Base-by-base conservation (phyloP, 176 grass and related monocot species). In the Oryza punctata region DNA sequence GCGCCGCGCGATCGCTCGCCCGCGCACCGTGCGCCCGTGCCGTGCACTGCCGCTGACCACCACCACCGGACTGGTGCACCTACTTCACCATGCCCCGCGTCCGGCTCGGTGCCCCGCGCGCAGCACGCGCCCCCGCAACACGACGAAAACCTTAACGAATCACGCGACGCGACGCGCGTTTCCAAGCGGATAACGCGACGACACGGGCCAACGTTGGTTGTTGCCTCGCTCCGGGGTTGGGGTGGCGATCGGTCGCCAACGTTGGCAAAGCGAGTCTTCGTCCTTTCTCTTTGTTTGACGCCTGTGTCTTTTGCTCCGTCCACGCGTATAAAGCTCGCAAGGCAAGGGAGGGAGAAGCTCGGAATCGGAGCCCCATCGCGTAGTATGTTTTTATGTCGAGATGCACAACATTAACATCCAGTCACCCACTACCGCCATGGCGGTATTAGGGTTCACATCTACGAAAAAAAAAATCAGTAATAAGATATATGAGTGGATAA, bases 281-380 rank as follows among this genome's bases (percentile, higher is more conserved):
- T 14, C 72, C 28, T 37, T 60, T 60, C 43, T 11, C 33, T n/a
- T 18, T 63, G 38, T 61, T 47, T 43, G 2, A 1, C 26, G 37
- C 19, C 27, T 52, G 6, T 32, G 18, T 24, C 33, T 69, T 69
- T 71, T 13, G 2, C 19, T 23, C 57, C 27, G 41, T 49, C 64
- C 67, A 85, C 18, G 75, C 54, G 38, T 25, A 24, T 37, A 85
- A 78, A 85, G 83, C 83, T 64, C 73, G 46, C 47, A 3, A 13
- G 18, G 6, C 3, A 70, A 18, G 10, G 38, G 12, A 8, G n/a
- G 10, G 47, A 6, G 19, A n/a, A 19, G 35, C 35, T 37, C 6
- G 19, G 72, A 27, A 52, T 29, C 24, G 9, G 19, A 64, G 59
- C 76, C n/a, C 77, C 61, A 65, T 69, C 65, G 7, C 21, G 12